Conservation (phyloP, 75 land plant species). For the Pinus albicaulis region DNA sequence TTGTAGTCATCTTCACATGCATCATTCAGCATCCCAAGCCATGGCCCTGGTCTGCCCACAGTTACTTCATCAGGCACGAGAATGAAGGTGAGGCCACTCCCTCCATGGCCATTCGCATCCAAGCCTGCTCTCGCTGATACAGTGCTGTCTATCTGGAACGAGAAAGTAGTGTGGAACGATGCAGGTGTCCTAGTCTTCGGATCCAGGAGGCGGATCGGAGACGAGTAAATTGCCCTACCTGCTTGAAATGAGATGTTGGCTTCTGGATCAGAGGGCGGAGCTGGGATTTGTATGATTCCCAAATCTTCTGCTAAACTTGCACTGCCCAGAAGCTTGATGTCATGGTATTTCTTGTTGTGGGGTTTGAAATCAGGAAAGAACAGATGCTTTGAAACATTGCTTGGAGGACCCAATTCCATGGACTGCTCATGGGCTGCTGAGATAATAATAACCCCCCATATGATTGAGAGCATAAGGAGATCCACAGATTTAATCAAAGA, state of each 20-base stretch:
- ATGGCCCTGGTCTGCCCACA: constrained; percentile 47
- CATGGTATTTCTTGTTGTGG: constrained; percentile 7
- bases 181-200: constrained; percentile 28
- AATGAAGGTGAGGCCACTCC: constrained; percentile 50
- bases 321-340: constrained; percentile 32
- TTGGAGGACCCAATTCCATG: constrained; percentile 13
- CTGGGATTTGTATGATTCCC: constrained; percentile 26
- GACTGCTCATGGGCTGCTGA: background rate
- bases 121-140: constrained; percentile 3
- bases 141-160: constrained; percentile 31
- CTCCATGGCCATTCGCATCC: constrained; percentile 12
- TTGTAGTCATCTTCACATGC: constrained; percentile 24
- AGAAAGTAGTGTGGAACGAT: constrained; percentile 55
- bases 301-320: constrained; percentile 20
- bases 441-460: background rate
- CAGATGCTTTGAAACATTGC: constrained; percentile 22
- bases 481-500: background rate
- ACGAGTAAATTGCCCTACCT: constrained; percentile 50
- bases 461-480: background rate
- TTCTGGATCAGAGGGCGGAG: constrained; percentile 1
- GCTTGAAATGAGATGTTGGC: constrained; percentile 21
- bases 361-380: constrained; percentile 25
- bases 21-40: constrained; percentile 43
- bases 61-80: constrained; percentile 53
- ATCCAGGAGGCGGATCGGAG: constrained; percentile 39